phyloP scores from a whole-genome alignment of 2,329 filamentous ascomycete genomes.

The Penicillium paneum region DNA sequence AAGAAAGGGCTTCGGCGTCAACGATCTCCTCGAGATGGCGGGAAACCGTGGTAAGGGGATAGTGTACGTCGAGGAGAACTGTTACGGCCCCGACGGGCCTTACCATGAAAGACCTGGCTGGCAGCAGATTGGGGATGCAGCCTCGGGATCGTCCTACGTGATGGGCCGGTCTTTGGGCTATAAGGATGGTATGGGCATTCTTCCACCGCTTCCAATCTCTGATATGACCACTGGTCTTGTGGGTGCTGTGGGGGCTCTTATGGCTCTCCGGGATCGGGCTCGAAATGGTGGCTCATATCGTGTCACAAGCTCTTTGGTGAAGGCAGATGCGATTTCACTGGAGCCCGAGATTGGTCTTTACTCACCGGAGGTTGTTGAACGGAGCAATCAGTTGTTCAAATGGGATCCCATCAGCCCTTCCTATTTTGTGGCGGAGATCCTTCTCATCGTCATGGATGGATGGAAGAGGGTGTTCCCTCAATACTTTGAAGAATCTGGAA shows the following conservation, averaged over 20 bases:
- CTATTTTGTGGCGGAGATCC: conserved; percentile 26
- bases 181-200: conserved; percentile 13
- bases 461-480: conserved; percentile 23
- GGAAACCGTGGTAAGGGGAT: conserved; percentile 43
- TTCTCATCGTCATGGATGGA: conserved; percentile 23
- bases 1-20: conserved; percentile 26
- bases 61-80: conserved; percentile 51
- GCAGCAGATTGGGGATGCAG: conserved; percentile 49
- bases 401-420: conserved; percentile 8
- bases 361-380: conserved; percentile 22
- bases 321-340: conserved; percentile 32
- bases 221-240: conserved; percentile 17
- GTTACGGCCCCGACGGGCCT: conserved; percentile 49
- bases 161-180: conserved; percentile 35
- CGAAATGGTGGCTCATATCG: conserved; percentile 22
- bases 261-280: conserved; percentile 19
- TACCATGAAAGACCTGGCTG: conserved; percentile 44
- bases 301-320: conserved; percentile 29
- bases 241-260: conserved; percentile 14
- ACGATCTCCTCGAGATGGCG: conserved; percentile 42
- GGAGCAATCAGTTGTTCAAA: conserved; percentile 8
- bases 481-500: conserved; percentile 4
- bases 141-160: conserved; percentile 34
- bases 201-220: conserved; percentile 12
- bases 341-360: conserved; percentile 34